Conservation (phyloP, 2,329 filamentous ascomycete species). For the Sarocladium oryzae region DNA sequence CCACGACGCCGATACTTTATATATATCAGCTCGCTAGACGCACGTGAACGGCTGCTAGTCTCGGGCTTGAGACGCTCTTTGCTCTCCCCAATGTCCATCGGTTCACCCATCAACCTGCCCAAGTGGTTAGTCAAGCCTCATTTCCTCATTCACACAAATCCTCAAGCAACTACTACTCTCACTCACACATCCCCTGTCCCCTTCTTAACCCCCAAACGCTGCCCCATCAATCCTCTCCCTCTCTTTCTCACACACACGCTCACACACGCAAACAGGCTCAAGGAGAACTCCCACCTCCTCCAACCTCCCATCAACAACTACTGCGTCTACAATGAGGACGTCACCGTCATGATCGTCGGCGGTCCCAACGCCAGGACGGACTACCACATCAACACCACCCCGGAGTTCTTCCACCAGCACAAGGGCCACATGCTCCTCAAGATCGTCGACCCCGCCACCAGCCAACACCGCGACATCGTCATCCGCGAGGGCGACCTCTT, state of each 20-base stretch:
- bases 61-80: too few relatives aligned
- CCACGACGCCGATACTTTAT: too few relatives aligned
- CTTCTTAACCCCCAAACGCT: too few relatives aligned
- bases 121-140: conserved; percentile 43
- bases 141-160: not conserved
- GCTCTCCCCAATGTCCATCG: conserved; percentile 22
- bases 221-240: too few relatives aligned
- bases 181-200: too few relatives aligned
- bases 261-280: conserved; percentile 55
- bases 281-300: conserved; percentile 84
- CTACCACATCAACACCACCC: conserved; percentile 95
- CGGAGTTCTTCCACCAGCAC: conserved; percentile 98
- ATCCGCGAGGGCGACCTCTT: conserved; percentile 95
- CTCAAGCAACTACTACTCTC: conserved; percentile 12
- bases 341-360: conserved; percentile 90
- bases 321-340: conserved; percentile 82
- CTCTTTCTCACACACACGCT: not conserved
- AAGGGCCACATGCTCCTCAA: conserved; percentile 90
- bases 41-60: too few relatives aligned
- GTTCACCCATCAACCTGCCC: conserved; percentile 46
- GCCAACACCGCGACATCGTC: conserved; percentile 72
- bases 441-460: conserved; percentile 59
- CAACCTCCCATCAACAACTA: conserved; percentile 96
- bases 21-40: too few relatives aligned
- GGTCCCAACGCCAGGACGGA: conserved; percentile 94